Evolutionary conservation across 139 green algal species (phyloP).

Genomic region (Chlorokybus atmophyticus): DNA sequence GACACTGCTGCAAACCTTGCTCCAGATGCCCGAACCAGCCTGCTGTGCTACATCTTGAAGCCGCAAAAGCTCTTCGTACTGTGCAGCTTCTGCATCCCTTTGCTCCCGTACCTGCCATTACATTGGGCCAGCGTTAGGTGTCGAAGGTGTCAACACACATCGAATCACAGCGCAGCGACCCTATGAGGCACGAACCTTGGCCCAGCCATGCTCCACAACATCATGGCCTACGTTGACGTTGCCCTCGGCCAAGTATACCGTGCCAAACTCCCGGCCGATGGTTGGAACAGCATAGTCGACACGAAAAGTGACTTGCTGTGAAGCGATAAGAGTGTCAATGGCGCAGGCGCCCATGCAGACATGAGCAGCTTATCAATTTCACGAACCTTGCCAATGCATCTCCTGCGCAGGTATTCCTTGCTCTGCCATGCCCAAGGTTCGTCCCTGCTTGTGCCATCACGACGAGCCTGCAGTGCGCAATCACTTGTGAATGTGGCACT

Average conservation of each 20-base stretch:
- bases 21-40: conserved; percentile 58
- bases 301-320: conserved; percentile 54
- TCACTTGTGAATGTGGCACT: neutral
- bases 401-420: conserved; percentile 80
- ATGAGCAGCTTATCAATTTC: neutral
- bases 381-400: conserved; percentile 60
- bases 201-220: conserved; percentile 59
- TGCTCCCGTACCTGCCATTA: neutral
- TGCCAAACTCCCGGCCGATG: conserved; percentile 76
- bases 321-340: neutral
- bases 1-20: conserved; percentile 34
- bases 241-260: conserved; percentile 61
- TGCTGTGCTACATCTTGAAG: conserved; percentile 56
- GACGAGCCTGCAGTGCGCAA: conserved; percentile 50
- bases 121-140: neutral
- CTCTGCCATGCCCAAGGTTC: conserved; percentile 84
- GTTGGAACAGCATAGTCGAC: conserved; percentile 80
- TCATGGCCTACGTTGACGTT: conserved; percentile 57
- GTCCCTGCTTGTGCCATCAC: conserved; percentile 77
- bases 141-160: neutral
- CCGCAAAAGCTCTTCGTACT: conserved; percentile 57
- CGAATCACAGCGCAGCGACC: neutral
- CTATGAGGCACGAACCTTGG: conserved; percentile 45
- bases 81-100: neutral
- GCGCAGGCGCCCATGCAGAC: neutral